A percentile compares a stretch with the other conserved stretches of the same genome.
Evolutionary conservation across 2,329 filamentous ascomycete species (phyloP).

Genomic region (Botryotinia globosa): DNA sequence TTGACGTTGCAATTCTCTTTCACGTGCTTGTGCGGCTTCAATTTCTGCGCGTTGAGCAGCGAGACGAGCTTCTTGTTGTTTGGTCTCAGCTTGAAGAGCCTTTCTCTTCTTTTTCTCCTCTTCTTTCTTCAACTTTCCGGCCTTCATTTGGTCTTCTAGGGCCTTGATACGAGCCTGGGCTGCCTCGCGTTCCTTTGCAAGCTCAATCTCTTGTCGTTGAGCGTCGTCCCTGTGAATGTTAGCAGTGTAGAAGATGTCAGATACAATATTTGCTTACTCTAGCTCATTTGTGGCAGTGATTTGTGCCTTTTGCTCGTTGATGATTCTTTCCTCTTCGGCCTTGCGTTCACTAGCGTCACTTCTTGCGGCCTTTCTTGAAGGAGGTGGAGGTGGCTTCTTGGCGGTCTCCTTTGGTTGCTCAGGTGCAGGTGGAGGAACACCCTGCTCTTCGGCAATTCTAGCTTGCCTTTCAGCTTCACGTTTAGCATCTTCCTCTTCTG

Average conservation of each 20-base stretch:
- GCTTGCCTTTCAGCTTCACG: slow-evolving; percentile 81
- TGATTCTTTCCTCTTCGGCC: slow-evolving; percentile 59
- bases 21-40: slow-evolving; percentile 84
- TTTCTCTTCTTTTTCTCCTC: slow-evolving; percentile 94
- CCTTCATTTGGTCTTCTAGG: slow-evolving; percentile 88
- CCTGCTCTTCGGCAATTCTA: slow-evolving; percentile 39
- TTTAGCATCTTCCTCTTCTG: slow-evolving; percentile 89
- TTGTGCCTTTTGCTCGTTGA: slow-evolving; percentile 73
- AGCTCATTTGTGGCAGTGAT: slow-evolving; percentile 69
- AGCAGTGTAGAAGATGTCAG: slow-evolving; percentile 10
- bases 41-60: slow-evolving; percentile 86
- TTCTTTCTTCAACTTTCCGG: slow-evolving; percentile 92
- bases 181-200: slow-evolving; percentile 75
- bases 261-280: slow-evolving; percentile 64
- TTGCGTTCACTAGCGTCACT: slow-evolving; percentile 58
- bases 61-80: slow-evolving; percentile 82
- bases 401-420: slow-evolving; percentile 40
- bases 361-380: slow-evolving; percentile 67
- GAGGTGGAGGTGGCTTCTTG: slow-evolving; percentile 76
- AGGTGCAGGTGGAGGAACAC: slow-evolving; percentile 34
- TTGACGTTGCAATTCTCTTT: slow-evolving; percentile 84
- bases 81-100: slow-evolving; percentile 79
- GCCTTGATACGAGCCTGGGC: slow-evolving; percentile 80
- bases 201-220: slow-evolving; percentile 72
- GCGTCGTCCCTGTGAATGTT: slow-evolving; percentile 62